Evolutionary conservation across 2,329 filamentous ascomycete genomes (phyloP).

Genomic region (Phyllosticta citribraziliensis): DNA sequence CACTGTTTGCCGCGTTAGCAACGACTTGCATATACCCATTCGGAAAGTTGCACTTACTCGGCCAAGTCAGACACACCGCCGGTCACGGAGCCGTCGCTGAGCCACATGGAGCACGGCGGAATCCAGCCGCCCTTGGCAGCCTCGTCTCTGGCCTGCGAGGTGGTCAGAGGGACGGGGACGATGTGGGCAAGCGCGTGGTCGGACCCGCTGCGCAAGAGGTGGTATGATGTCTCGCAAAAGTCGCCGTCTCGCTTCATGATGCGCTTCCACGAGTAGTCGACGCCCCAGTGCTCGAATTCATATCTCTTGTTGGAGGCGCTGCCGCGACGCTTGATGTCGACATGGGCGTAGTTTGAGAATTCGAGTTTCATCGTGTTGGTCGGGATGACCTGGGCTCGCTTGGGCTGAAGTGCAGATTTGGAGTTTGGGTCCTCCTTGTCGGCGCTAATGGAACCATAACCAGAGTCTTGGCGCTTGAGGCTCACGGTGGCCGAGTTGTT

Average conservation of each 20-base stretch:
- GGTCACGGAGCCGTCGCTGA: constrained; percentile 64
- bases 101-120: constrained; percentile 82
- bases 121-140: constrained; percentile 77
- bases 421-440: constrained; percentile 20
- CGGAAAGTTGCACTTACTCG: constrained; percentile 53
- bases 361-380: constrained; percentile 81
- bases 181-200: constrained; percentile 67
- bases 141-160: constrained; percentile 61
- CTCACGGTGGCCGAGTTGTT: constrained; percentile 31
- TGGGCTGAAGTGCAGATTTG: constrained; percentile 24
- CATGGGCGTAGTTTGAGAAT: constrained; percentile 93
- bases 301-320: constrained; percentile 63
- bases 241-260: constrained; percentile 57
- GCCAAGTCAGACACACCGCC: constrained; percentile 67
- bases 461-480: constrained; percentile 49
- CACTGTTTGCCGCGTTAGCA: constrained; percentile 40
- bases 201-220: constrained; percentile 61
- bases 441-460: constrained; percentile 40
- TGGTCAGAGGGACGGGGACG: constrained; percentile 66
- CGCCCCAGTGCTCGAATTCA: constrained; percentile 90
- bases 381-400: constrained; percentile 36
- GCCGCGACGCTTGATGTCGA: constrained; percentile 66
- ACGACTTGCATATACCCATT: background rate
- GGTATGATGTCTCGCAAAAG: constrained; percentile 60
- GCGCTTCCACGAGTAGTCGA: constrained; percentile 74